Evolutionary conservation across 306 rosid genomes (phyloP).

Genomic region (Macrotyloma uniflorum): DNA sequence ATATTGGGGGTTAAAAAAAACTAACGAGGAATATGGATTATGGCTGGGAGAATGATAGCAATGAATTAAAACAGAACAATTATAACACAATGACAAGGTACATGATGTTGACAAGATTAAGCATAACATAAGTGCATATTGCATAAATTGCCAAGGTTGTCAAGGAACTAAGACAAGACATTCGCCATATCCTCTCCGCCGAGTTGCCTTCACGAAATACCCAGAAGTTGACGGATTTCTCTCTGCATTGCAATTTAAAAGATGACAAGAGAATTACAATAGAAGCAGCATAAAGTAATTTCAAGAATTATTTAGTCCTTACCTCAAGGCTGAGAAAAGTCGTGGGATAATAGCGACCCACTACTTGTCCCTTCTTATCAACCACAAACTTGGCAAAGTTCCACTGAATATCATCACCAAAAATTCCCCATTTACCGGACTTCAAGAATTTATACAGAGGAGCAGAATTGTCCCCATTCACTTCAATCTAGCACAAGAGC

Average conservation of each 20-base stretch:
- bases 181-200: background rate
- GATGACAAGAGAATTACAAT: background rate
- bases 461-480: conserved; percentile 64
- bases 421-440: conserved; percentile 66
- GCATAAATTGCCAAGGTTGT: background rate
- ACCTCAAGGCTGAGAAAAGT: conserved; percentile 77
- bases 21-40: background rate
- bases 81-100: background rate
- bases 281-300: conserved; percentile 1
- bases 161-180: too few relatives aligned
- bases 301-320: conserved; percentile 3
- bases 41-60: background rate
- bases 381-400: conserved; percentile 76
- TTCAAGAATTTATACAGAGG: conserved; percentile 72
- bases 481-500: conserved; percentile 59
- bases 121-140: background rate
- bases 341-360: conserved; percentile 71
- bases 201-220: conserved; percentile 30
- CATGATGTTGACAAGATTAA: background rate
- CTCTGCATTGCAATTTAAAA: conserved; percentile 43
- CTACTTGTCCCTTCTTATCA: conserved; percentile 62
- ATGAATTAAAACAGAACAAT: too few relatives aligned
- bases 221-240: conserved; percentile 61
- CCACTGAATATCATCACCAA: conserved; percentile 77
- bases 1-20: background rate